These are phyloP conservation scores for Epichloe brachyelytri DNA, from an alignment of 2,329 filamentous ascomycete species.

Conservation along the genomic window DNA sequence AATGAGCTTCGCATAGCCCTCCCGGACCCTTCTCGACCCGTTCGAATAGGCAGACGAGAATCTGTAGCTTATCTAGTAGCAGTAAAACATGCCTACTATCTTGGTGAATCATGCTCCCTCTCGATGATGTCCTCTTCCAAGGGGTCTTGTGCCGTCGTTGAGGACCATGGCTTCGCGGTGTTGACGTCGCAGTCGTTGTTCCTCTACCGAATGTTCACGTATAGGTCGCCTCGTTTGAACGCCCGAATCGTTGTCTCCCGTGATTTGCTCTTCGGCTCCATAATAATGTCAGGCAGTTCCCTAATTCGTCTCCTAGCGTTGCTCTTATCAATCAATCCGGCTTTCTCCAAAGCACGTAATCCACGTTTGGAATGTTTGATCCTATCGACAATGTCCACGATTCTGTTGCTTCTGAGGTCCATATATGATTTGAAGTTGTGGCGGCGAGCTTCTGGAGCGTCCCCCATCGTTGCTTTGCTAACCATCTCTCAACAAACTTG, in stretches of 20 bases:
- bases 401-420: slow-evolving; percentile 35
- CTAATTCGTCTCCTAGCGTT: slow-evolving; percentile 15
- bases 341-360: slow-evolving; percentile 35
- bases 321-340: slow-evolving; percentile 30
- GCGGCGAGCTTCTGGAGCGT: slow-evolving; percentile 35
- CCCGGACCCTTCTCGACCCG: not conserved
- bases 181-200: slow-evolving; percentile 60
- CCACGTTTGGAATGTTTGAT: slow-evolving; percentile 38
- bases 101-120: slow-evolving; percentile 34
- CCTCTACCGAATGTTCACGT: slow-evolving; percentile 45
- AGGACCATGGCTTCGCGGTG: slow-evolving; percentile 83
- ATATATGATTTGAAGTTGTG: slow-evolving; percentile 41
- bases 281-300: slow-evolving; percentile 19
- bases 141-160: slow-evolving; percentile 67
- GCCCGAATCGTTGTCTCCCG: slow-evolving; percentile 13
- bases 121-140: slow-evolving; percentile 73
- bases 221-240: slow-evolving; percentile 18
- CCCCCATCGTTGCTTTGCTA: slow-evolving; percentile 62
- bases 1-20: not conserved
- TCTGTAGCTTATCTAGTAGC: not conserved
- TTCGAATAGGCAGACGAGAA: not conserved
- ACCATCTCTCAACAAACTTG: slow-evolving; percentile 58
- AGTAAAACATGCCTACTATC: slow-evolving; percentile 4
- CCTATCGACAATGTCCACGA: slow-evolving; percentile 37
- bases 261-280: slow-evolving; percentile 19